Conservation (phyloP, 129 eudicot species). For the Artemisia annua region DNA sequence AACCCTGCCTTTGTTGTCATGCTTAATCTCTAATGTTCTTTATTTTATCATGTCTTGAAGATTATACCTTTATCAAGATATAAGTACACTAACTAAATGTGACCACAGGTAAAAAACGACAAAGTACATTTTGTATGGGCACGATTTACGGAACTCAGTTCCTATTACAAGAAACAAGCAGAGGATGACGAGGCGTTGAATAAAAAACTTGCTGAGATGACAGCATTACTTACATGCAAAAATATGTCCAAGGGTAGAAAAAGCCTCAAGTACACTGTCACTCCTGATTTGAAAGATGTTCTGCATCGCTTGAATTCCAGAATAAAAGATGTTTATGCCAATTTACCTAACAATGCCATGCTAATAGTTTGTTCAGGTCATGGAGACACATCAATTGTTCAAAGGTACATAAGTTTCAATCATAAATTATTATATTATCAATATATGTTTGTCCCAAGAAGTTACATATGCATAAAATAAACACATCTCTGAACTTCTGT, state of each 20-base stretch:
- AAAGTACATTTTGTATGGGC: constrained; percentile 89
- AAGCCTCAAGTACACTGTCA: constrained; percentile 47
- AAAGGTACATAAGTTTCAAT: constrained; percentile 46
- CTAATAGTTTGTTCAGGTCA: constrained; percentile 91
- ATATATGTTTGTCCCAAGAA: background rate
- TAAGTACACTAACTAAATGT: constrained; percentile 11
- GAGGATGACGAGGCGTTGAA: constrained; percentile 62
- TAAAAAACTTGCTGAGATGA: constrained; percentile 78
- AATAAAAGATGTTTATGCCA: constrained; percentile 51
- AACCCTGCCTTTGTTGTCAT: too few relatives aligned
- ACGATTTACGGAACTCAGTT: constrained; percentile 69
- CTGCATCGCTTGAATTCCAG: constrained; percentile 58
- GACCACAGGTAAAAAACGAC: constrained; percentile 63
- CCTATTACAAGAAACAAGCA: constrained; percentile 74
- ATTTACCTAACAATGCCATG: constrained; percentile 80
- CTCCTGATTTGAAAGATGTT: constrained; percentile 63
- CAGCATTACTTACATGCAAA: constrained; percentile 73
- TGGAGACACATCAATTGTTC: constrained; percentile 88
- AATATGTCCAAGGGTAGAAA: constrained; percentile 46
- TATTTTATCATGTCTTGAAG: constrained; percentile 1
- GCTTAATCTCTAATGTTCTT: background rate
- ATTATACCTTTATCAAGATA: constrained; percentile 1
- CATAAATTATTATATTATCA: background rate
- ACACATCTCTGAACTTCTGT: too few relatives aligned
- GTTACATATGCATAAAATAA: too few relatives aligned